A percentile compares a stretch with the other conserved stretches of the same genome.
Conservation (phyloP, 2,329 filamentous ascomycete species). For the Pseudogymnoascus sp. region DNA sequence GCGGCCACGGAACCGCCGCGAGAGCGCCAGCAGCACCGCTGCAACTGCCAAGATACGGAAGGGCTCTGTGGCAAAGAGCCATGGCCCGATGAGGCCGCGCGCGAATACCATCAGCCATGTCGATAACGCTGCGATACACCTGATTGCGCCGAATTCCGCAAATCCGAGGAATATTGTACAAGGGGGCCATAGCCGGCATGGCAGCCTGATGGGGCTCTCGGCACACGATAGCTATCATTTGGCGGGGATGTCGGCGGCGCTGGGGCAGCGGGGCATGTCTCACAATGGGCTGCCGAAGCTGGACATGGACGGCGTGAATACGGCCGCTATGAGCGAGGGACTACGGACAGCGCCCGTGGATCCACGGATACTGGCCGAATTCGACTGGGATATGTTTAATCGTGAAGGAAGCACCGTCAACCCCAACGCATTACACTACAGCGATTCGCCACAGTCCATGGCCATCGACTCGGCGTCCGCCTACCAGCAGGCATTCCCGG, state of each 20-base stretch:
- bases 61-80: constrained; percentile 62
- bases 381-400: constrained; percentile 67
- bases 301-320: constrained; percentile 63
- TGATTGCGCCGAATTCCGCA: constrained; percentile 47
- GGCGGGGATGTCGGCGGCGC: constrained; percentile 60
- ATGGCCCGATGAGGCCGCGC: constrained; percentile 64
- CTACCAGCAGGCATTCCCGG: constrained; percentile 48
- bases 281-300: constrained; percentile 66
- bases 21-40: constrained; percentile 69
- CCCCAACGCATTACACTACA: constrained; percentile 72
- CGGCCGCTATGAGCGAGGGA: constrained; percentile 55
- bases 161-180: constrained; percentile 41
- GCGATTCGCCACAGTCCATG: constrained; percentile 62
- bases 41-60: constrained; percentile 71
- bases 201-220: constrained; percentile 62
- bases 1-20: constrained; percentile 76
- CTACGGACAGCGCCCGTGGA: constrained; percentile 69
- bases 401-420: constrained; percentile 62
- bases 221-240: constrained; percentile 56
- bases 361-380: constrained; percentile 55
- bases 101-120: constrained; percentile 96
- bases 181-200: constrained; percentile 58
- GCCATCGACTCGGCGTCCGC: constrained; percentile 53
- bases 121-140: constrained; percentile 65
- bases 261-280: constrained; percentile 56